Evolutionary conservation across 2,329 filamentous ascomycete genomes (phyloP).

Genomic region (Periconia macrospinosa): DNA sequence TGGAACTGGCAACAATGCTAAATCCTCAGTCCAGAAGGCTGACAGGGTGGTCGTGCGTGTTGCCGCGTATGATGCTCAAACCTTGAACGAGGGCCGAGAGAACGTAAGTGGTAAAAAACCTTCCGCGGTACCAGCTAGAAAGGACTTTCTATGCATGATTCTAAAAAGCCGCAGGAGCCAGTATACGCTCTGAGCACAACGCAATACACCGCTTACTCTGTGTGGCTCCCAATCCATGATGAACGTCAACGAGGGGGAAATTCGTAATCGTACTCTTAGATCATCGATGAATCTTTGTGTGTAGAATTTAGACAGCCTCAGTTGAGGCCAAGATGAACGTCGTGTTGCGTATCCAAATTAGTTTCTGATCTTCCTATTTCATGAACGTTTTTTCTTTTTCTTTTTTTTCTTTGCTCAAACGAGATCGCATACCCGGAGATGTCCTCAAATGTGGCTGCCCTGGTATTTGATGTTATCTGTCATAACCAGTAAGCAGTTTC

Average conservation of each 20-base stretch:
- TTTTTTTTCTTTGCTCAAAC: background rate
- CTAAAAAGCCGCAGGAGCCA: conserved; percentile 5
- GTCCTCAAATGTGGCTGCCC: too few species aligned
- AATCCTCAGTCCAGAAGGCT: background rate
- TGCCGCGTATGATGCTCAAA: background rate
- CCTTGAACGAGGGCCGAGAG: background rate
- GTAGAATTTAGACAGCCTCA: too few species aligned
- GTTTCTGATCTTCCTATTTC: background rate
- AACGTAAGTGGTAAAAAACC: background rate
- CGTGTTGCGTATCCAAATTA: too few species aligned
- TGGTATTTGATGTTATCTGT: background rate
- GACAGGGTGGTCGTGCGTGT: background rate
- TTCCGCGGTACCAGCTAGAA: conserved; percentile 1
- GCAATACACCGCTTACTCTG: background rate
- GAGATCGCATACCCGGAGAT: too few species aligned
- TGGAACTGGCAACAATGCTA: background rate
- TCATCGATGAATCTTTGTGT: background rate
- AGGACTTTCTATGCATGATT: background rate
- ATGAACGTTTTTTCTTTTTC: background rate
- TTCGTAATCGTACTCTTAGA: background rate
- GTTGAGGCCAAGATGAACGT: too few species aligned
- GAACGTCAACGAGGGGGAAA: background rate
- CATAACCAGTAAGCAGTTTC: background rate
- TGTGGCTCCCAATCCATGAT: too few species aligned
- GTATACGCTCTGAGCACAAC: background rate